phyloP scores from a whole-genome alignment of 345 rosid species.

The Bruguiera sexangula region DNA sequence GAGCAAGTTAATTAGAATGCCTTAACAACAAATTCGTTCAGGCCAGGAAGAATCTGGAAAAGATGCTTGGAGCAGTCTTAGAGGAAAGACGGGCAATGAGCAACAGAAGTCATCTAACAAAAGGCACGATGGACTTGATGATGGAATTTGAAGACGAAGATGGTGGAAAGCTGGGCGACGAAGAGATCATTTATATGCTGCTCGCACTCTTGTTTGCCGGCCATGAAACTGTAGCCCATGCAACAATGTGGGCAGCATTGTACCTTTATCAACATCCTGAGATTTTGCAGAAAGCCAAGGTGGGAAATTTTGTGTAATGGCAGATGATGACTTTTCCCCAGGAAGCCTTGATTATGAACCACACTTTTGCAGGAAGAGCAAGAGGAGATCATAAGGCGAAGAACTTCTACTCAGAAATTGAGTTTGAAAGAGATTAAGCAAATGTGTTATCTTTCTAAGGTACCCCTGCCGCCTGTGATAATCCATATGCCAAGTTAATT shows the following conservation, averaged over 20 bases:
- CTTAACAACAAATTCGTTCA: background rate
- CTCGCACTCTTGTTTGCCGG: conserved; percentile 32
- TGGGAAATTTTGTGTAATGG: background rate
- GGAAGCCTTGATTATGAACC: background rate
- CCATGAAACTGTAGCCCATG: conserved; percentile 32
- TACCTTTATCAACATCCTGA: conserved; percentile 24
- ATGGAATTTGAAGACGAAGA: conserved; percentile 36
- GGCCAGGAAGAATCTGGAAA: conserved; percentile 29
- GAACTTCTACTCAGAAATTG: conserved; percentile 22
- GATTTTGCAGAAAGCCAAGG: conserved; percentile 30
- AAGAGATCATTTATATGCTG: conserved; percentile 29
- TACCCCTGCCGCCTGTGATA: background rate
- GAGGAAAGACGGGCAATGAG: conserved; percentile 19
- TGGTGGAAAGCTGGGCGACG: conserved; percentile 22
- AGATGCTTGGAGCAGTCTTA: conserved; percentile 22
- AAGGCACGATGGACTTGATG: conserved; percentile 31
- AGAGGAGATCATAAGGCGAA: conserved; percentile 26
- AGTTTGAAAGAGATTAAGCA: conserved; percentile 21
- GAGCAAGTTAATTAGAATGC: no score
- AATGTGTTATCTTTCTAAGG: conserved; percentile 27
- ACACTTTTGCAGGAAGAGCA: conserved; percentile 27
- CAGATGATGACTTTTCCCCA: background rate
- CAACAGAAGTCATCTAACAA: background rate
- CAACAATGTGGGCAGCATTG: conserved; percentile 26
- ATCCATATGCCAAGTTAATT: no score